Evolutionary conservation across 257 asterid genomes (phyloP).

Genomic region (Fraxinus quadrangulata): DNA sequence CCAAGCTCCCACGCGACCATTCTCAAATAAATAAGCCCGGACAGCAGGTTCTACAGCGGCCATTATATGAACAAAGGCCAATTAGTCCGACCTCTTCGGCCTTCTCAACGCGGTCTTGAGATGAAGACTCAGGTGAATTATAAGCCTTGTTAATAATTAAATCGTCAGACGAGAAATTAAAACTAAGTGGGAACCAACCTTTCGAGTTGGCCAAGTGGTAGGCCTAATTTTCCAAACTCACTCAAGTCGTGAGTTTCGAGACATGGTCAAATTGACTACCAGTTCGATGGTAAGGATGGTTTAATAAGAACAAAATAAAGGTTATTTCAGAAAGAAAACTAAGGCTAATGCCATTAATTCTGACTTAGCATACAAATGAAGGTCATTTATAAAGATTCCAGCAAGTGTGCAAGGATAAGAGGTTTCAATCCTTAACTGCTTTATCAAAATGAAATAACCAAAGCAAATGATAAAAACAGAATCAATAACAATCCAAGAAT

Average conservation of each 20-base stretch:
- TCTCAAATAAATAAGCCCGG: too few relatives aligned
- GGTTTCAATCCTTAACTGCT: background rate
- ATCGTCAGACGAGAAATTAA: background rate
- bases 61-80: too few relatives aligned
- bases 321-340: background rate
- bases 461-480: background rate
- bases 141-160: background rate
- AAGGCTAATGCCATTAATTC: background rate
- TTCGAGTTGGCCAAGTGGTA: background rate
- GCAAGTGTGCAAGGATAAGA: background rate
- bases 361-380: background rate
- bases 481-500: background rate
- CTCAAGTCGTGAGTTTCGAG: background rate
- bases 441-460: background rate
- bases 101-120: too few relatives aligned
- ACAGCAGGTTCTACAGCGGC: too few relatives aligned
- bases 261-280: too few relatives aligned
- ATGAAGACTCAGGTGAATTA: background rate
- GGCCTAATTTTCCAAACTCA: background rate
- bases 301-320: background rate
- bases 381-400: background rate
- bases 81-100: background rate
- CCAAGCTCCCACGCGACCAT: too few relatives aligned
- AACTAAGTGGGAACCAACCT: background rate
- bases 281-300: background rate